A percentile compares a stretch with the other conserved stretches of the same genome.
These are phyloP conservation scores for Phytophthora foliorum DNA, from an alignment of 352 stramenopile species.

Conservation along the genomic window DNA sequence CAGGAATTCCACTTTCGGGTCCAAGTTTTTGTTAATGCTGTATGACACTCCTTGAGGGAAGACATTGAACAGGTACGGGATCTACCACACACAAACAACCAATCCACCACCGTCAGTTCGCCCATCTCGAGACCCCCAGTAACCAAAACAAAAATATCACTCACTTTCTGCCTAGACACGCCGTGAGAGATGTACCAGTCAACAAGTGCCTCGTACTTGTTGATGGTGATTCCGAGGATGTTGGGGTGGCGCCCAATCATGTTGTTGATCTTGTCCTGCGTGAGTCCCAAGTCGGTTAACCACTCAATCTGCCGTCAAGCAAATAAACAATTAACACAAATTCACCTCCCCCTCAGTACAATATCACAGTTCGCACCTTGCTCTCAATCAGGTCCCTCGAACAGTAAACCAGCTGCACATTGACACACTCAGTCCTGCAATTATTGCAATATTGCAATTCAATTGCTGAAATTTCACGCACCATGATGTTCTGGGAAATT, in stretches of 20 bases:
- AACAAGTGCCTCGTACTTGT: slow-evolving; percentile 38
- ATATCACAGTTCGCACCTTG: slow-evolving; percentile 36
- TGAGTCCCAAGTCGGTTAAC: slow-evolving; percentile 44
- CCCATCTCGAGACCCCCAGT: background rate
- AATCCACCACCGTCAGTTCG: background rate
- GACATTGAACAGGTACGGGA: slow-evolving; percentile 55
- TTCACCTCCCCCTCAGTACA: background rate
- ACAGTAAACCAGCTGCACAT: slow-evolving; percentile 42
- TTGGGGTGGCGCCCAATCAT: slow-evolving; percentile 49
- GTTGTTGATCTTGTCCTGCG: slow-evolving; percentile 37
- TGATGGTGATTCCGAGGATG: slow-evolving; percentile 45
- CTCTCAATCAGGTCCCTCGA: slow-evolving; percentile 41
- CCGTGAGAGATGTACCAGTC: slow-evolving; percentile 54
- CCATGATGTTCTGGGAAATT: slow-evolving; percentile 48
- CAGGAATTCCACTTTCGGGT: slow-evolving; percentile 51
- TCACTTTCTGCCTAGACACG: slow-evolving; percentile 34
- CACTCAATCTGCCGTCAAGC: slow-evolving; percentile 36
- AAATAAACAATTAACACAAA: background rate
- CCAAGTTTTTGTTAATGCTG: slow-evolving; percentile 41
- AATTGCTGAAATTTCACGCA: slow-evolving; percentile 9
- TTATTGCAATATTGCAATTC: background rate
- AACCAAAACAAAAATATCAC: background rate
- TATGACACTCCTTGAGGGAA: slow-evolving; percentile 48
- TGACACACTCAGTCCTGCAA: background rate
- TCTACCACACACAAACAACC: slow-evolving; percentile 26